Base-by-base conservation (phyloP, 352 stramenopile species). In the Phytophthora parvispora region DNA sequence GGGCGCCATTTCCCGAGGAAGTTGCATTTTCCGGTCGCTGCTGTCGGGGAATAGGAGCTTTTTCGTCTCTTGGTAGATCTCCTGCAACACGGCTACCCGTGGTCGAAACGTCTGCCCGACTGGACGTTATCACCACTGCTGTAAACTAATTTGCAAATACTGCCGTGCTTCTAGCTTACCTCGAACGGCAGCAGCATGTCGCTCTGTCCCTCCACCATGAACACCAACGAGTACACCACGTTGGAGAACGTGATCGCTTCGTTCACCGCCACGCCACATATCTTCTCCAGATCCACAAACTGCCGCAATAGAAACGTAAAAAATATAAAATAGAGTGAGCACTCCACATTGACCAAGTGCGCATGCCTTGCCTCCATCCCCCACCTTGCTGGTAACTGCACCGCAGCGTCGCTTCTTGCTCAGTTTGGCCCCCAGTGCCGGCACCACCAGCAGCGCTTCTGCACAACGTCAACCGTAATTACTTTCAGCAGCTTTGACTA, bases 361-460 rank as follows among this genome's bases (percentile, higher is more conserved):
- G 45, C 3, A 16, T 15, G 15, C 32, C 38, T 18, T 57, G 28
- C 22, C n/a, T 27, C 38, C 16, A 29, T 9, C 10, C 31, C 52
- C 54, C 22, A 75, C 70, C 62, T 64, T 73, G 60, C 63, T 80
- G 16, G 6, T 62, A 3, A 72, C 45, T 51, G 48, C 42, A 29
- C 72, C 87, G 66, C 79, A 95, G 22, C 84, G 84, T 56, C 55
- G 72, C 54, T 66, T 87, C 50, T 82, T 89, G 59, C 72, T 77
- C 43, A 97, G 59, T 51, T 94, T 89, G n/a, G 95, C 78, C 36
- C 89, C 89, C 16, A 93, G 64, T 16, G 81, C 72, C 15, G 89
- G 89, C 47, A 94, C 80, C 28, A 95, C 85, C 20, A 97, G 64
- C 74, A 94, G 76, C 25, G 84, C 83, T 63, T 96, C 89, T 96